Evolutionary conservation across 441 rosid species (phyloP), one percentile per base, ranked within the genome.

Genomic region (Pelargonium citronellum): DNA sequence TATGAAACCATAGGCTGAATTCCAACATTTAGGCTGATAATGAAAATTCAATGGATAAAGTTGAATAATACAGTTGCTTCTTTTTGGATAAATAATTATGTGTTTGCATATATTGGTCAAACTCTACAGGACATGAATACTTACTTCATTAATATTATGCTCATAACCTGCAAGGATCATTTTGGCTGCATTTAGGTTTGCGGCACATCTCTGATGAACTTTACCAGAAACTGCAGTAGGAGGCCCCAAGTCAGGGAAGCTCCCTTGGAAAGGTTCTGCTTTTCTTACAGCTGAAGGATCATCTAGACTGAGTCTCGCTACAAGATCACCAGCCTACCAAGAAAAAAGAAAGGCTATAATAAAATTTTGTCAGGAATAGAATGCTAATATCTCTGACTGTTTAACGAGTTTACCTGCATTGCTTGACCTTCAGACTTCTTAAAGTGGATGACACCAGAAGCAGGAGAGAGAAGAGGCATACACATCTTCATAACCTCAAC

Each of bases 401-500:
- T 30, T 30, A 30, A 30, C 37, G 60, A 51, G 70, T 41, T 47
- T 82, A 96, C 99, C 99, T 91, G 96, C 97, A 96, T 89, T 72
- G 98, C 95, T 88, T 96, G 99, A 83, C 99, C 99, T 87, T 93
- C 98, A 13, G 97, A 88, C 95, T 93, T 84, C 81, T 84, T 84
- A 68, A 96, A 93, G 57, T 82, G 88, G 73, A 96, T 77, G 69
- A 85, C 80, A 78, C 99, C 99, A 61, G 97, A 87, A 73, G 99
- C 97, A 76, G 99, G 99, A 77, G 98, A 96, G 74, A 93, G 98
- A 77, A 96, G 99, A 76, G 99, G 99, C 99, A 96, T 96, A 66
- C 99, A 93, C 99, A 93, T 96, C 86, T 96, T 96, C 99, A 96
- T 96, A 79, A 96, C 99, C 85, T 96, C 99, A 75, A 96, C 98